phyloP scores from a whole-genome alignment of 257 asterid genomes.

The Solanum sitiens region DNA sequence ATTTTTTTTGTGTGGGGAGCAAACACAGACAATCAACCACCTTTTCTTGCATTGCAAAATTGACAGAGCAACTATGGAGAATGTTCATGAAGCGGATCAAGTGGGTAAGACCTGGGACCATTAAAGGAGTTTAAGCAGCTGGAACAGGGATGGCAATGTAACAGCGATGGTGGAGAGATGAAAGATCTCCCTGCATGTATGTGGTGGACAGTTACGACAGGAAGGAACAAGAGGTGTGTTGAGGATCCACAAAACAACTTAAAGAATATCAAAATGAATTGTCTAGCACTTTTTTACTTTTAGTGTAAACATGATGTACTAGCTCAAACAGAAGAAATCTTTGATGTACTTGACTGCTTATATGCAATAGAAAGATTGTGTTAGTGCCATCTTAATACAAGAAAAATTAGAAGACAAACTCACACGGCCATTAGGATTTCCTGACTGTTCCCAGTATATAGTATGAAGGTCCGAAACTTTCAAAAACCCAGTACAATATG shows the following conservation, averaged over 20 bases:
- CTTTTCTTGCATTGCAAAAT: not conserved
- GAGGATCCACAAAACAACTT: not conserved
- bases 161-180: not conserved
- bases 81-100: not conserved
- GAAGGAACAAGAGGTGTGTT: not conserved
- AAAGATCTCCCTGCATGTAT: not conserved
- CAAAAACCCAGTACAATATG: constrained; percentile 58
- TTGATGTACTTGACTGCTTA: not conserved
- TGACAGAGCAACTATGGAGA: not conserved
- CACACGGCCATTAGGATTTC: constrained; percentile 92
- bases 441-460: constrained; percentile 82
- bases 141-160: not conserved
- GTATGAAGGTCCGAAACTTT: constrained; percentile 90
- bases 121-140: not conserved
- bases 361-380: not conserved
- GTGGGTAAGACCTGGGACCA: not conserved
- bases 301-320: not conserved
- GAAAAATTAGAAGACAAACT: constrained; percentile 15
- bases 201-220: not conserved
- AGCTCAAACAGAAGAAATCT: not conserved
- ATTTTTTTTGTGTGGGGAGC: not conserved
- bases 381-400: not conserved
- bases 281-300: not conserved
- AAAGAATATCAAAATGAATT: not conserved
- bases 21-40: not conserved